These are phyloP conservation scores for Phytophthora sansomeana DNA, from an alignment of 352 stramenopile genomes.

Conservation along the genomic window DNA sequence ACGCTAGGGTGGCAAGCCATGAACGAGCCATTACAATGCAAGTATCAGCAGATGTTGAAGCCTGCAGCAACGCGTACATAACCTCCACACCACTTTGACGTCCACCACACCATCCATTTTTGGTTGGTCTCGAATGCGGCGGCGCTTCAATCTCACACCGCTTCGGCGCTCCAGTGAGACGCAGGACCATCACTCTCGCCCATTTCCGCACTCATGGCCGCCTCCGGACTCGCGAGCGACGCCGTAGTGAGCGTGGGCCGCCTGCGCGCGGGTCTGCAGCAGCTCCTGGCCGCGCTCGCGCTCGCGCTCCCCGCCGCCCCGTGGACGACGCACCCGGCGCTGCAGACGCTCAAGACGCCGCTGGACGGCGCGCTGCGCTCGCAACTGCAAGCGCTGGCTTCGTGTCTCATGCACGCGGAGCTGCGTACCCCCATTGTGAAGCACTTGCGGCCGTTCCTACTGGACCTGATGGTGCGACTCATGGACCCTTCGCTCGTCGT, in stretches of 20 bases:
- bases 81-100: no score
- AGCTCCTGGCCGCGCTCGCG: conserved; percentile 24
- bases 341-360: conserved; percentile 24
- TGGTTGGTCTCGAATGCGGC: no score
- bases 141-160: background rate
- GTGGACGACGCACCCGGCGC: conserved; percentile 44
- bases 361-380: conserved; percentile 26
- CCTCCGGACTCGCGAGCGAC: background rate
- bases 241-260: conserved; percentile 29
- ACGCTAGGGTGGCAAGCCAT: no score
- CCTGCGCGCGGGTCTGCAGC: conserved; percentile 23
- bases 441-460: conserved; percentile 71
- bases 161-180: background rate
- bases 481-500: conserved; percentile 57
- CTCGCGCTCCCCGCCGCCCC: background rate
- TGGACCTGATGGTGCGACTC: conserved; percentile 77
- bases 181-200: background rate
- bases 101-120: no score
- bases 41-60: no score
- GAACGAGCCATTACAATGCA: no score
- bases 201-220: background rate
- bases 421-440: conserved; percentile 57
- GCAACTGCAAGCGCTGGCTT: conserved; percentile 64
- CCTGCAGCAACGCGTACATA: no score
- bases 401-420: conserved; percentile 60